Evolutionary conservation across 257 asterid species (phyloP).

Genomic region (Capsicum baccatum): DNA sequence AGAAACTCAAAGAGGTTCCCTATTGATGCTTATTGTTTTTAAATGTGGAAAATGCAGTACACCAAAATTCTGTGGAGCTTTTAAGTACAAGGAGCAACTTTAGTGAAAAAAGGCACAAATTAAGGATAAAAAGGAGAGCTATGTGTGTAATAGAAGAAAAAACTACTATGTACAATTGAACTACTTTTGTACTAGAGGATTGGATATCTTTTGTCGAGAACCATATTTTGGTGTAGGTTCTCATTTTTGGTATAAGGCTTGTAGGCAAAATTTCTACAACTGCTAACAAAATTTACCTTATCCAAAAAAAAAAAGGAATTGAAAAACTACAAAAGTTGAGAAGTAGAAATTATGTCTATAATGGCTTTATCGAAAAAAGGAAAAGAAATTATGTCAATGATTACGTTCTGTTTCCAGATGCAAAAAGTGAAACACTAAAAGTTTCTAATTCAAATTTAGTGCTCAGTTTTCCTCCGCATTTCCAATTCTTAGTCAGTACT

Average conservation of each 20-base stretch:
- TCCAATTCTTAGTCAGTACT: background rate
- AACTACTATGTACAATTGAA: too few relatives aligned
- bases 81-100: background rate
- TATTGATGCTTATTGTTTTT: background rate
- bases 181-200: too few relatives aligned
- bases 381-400: background rate
- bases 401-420: background rate
- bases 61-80: background rate
- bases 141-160: background rate
- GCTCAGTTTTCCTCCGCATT: background rate
- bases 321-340: background rate
- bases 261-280: too few relatives aligned
- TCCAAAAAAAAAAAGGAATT: background rate
- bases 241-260: too few relatives aligned
- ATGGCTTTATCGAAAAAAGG: background rate
- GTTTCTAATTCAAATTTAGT: background rate
- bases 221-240: too few relatives aligned
- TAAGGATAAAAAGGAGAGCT: background rate
- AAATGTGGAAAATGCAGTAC: background rate
- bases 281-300: too few relatives aligned
- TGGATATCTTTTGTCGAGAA: too few relatives aligned
- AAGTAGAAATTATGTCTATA: background rate
- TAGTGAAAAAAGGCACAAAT: background rate
- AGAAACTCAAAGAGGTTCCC: constrained; percentile 3
- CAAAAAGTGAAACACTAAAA: background rate